Evolutionary conservation across 805 yeast species (phyloP).

Genomic region (Suhomyces canberraensis): DNA sequence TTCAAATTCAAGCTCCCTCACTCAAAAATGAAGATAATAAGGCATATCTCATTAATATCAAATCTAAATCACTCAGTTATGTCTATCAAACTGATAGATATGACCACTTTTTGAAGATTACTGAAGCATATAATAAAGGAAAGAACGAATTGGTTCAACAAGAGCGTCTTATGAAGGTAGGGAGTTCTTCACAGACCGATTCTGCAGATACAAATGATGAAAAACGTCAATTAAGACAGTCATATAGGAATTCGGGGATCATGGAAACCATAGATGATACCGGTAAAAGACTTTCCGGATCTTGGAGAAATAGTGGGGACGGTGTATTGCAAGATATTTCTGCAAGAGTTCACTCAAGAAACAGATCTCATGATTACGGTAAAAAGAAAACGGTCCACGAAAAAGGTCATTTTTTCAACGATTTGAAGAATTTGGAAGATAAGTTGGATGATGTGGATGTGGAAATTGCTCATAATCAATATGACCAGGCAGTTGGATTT

Average conservation of each 20-base stretch:
- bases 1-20: conserved; percentile 33
- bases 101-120: conserved; percentile 54
- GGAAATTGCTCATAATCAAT: conserved; percentile 58
- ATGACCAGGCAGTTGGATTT: conserved; percentile 42
- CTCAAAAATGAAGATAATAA: conserved; percentile 17
- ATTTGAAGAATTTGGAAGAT: conserved; percentile 55
- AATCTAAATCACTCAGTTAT: conserved; percentile 47
- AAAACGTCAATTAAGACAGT: conserved; percentile 36
- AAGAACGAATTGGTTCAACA: conserved; percentile 46
- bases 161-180: conserved; percentile 22
- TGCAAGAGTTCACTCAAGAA: conserved; percentile 58
- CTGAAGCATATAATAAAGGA: conserved; percentile 57
- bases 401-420: conserved; percentile 38
- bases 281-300: conserved; percentile 21
- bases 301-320: conserved; percentile 32
- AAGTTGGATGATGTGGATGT: conserved; percentile 68
- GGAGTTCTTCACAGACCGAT: conserved; percentile 11
- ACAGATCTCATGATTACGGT: conserved; percentile 48
- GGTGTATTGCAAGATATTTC: conserved; percentile 56
- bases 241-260: conserved; percentile 51
- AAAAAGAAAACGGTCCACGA: conserved; percentile 12
- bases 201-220: conserved; percentile 28
- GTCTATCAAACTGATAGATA: conserved; percentile 59
- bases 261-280: conserved; percentile 36
- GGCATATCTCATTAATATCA: conserved; percentile 43